Evolutionary conservation across 495 filamentous ascomycete species (phyloP), one percentile per base, ranked within the genome.

Genomic region (Talaromyces stipitatus): DNA sequence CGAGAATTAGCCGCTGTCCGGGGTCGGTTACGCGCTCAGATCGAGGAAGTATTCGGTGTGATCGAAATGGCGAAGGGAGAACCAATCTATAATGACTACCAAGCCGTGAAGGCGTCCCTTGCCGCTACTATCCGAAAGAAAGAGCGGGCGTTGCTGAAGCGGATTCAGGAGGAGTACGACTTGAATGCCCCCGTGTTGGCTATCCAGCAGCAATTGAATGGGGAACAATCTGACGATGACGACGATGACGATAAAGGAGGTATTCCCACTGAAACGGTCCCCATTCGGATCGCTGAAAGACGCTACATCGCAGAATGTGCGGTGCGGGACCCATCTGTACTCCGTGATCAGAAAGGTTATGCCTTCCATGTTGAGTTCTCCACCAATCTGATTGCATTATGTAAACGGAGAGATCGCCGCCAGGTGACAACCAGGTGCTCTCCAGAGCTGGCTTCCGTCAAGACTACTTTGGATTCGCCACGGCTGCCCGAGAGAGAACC

Each of bases 161-260:
- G n/a, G n/a, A n/a, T n/a, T n/a, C n/a, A n/a, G n/a, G n/a, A n/a
- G n/a, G n/a, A n/a, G n/a, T n/a, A n/a, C n/a, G n/a, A n/a, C n/a
- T n/a, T n/a, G n/a, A n/a, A n/a, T n/a, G n/a, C n/a, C n/a, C n/a
- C n/a, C n/a, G n/a, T n/a, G n/a, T n/a, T n/a, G n/a, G 29, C 29
- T 12, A 47, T 47, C 43, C 43, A 47, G 43, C n/a, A 24, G 43
- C 43, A 47, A 24, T 47, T 47, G 43, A 47, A 47, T 47, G 43
- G 22, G 43, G 43, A 47, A 47, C 43, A 18, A 18, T 47, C 22
- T 18, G 43, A 47, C 22, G 43, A 47, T 18, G 43, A 47, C 16
- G 43, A 47, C 43, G 16, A 18, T 47, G 29, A 32, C 29, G n/a
- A 32, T 32, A 32, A 32, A 32, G 29, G 12, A 32, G 29, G 29